Evolutionary conservation across 1,139 yeast species (phyloP).

Genomic region (Sugiyamaella pinicola): DNA sequence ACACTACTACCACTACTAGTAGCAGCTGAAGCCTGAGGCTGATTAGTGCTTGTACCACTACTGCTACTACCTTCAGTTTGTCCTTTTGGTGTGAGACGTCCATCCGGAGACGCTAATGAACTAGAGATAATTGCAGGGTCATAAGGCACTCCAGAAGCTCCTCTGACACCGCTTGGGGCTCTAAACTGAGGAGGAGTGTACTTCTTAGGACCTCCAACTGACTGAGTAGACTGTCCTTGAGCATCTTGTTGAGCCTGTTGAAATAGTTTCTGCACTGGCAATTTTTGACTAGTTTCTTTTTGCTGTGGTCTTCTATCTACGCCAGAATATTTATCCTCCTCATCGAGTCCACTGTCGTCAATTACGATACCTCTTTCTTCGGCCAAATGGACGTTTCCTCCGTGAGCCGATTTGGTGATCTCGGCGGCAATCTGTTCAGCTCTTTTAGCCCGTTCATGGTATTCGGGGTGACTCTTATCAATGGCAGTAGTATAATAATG

Average conservation of each 20-base stretch:
- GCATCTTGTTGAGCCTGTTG: constrained; percentile 8
- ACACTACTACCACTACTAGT: too few species aligned
- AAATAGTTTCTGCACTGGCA: constrained; percentile 13
- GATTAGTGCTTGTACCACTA: background rate
- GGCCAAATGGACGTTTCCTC: constrained; percentile 77
- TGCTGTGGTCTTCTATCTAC: constrained; percentile 51
- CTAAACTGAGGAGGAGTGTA: constrained; percentile 69
- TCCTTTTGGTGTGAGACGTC: constrained; percentile 15
- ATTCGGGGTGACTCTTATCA: constrained; percentile 75
- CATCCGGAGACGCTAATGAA: constrained; percentile 30
- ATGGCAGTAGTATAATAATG: constrained; percentile 85
- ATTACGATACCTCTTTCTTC: constrained; percentile 83
- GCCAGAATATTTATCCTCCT: constrained; percentile 95
- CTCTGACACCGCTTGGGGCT: constrained; percentile 43
- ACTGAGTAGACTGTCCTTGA: background rate
- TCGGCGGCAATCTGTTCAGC: constrained; percentile 85
- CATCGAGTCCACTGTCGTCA: constrained; percentile 88
- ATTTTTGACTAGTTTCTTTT: background rate
- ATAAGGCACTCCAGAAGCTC: constrained; percentile 32
- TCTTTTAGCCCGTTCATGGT: constrained; percentile 58
- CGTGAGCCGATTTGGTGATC: constrained; percentile 65
- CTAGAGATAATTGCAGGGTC: constrained; percentile 78
- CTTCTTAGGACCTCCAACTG: constrained; percentile 39
- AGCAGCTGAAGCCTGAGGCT: background rate
- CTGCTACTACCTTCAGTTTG: background rate